phyloP scores from a whole-genome alignment of 2,329 filamentous ascomycete species.

The Ramularia endophylla region DNA sequence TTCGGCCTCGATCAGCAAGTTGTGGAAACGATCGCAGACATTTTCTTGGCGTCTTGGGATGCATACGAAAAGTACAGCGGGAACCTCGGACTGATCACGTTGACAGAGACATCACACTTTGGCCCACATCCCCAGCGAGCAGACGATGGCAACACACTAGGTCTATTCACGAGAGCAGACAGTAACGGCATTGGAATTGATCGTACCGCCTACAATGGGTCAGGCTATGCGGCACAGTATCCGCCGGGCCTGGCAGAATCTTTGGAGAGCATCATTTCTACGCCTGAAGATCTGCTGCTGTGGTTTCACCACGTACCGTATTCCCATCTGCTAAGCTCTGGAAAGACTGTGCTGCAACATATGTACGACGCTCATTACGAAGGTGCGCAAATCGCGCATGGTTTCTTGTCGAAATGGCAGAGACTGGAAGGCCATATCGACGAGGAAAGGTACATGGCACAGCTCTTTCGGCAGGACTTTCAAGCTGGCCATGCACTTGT shows the following conservation, averaged over 20 bases:
- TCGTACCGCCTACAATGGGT: constrained; percentile 62
- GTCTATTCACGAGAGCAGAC: constrained; percentile 66
- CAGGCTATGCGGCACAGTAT: constrained; percentile 61
- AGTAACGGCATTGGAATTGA: constrained; percentile 60
- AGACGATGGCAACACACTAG: constrained; percentile 53
- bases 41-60: constrained; percentile 65
- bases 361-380: constrained; percentile 60
- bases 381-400: constrained; percentile 55
- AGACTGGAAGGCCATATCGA: constrained; percentile 53
- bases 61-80: constrained; percentile 66
- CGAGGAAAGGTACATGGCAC: constrained; percentile 52
- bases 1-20: constrained; percentile 53
- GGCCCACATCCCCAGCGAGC: constrained; percentile 62
- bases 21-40: constrained; percentile 53
- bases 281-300: constrained; percentile 61
- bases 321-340: constrained; percentile 55
- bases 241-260: constrained; percentile 51
- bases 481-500: constrained; percentile 65
- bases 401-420: constrained; percentile 52
- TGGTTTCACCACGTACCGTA: constrained; percentile 74
- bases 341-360: constrained; percentile 60
- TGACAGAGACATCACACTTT: constrained; percentile 64
- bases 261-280: constrained; percentile 57
- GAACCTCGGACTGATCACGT: constrained; percentile 63
- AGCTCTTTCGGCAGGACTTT: constrained; percentile 54